phyloP scores from a whole-genome alignment of 2,329 filamentous ascomycete genomes.

The Alternaria incomplexa region DNA sequence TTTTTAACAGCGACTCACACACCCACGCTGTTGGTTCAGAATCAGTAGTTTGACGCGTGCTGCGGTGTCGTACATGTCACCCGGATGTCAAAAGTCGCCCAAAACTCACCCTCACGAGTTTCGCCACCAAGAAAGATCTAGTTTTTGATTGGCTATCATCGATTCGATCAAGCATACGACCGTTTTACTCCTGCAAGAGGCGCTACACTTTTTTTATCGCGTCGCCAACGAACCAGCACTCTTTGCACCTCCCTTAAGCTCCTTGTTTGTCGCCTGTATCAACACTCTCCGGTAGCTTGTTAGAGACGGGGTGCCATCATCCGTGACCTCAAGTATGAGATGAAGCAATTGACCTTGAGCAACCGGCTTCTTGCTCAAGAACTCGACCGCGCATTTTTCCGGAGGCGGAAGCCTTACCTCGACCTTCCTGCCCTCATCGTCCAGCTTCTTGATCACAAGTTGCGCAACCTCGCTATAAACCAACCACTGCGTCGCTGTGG shows the following conservation, averaged over 20 bases:
- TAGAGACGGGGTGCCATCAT: constrained; percentile 52
- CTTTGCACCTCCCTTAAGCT: constrained; percentile 30
- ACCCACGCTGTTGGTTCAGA: not conserved
- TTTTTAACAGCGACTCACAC: not conserved
- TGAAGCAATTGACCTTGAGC: constrained; percentile 55
- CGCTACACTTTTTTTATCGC: not conserved
- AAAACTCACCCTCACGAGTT: not conserved
- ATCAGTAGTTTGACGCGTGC: not conserved
- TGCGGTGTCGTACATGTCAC: not conserved
- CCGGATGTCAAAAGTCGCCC: not conserved
- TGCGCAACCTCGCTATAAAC: constrained; percentile 51
- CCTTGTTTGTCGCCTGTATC: constrained; percentile 44
- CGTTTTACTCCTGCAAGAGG: not conserved
- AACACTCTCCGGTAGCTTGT: constrained; percentile 57
- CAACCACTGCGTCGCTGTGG: constrained; percentile 53
- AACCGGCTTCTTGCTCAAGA: constrained; percentile 45
- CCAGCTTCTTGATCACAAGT: constrained; percentile 41
- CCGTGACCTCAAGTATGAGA: constrained; percentile 58
- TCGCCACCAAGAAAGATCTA: not conserved
- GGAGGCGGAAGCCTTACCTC: constrained; percentile 51
- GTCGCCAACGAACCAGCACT: not conserved
- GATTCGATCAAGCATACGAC: not conserved
- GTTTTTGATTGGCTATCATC: not conserved
- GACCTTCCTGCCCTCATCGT: constrained; percentile 37
- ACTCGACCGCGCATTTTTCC: constrained; percentile 51